Evolutionary conservation across 2,329 filamentous ascomycete genomes (phyloP).

Genomic region (Phialophora expanda): DNA sequence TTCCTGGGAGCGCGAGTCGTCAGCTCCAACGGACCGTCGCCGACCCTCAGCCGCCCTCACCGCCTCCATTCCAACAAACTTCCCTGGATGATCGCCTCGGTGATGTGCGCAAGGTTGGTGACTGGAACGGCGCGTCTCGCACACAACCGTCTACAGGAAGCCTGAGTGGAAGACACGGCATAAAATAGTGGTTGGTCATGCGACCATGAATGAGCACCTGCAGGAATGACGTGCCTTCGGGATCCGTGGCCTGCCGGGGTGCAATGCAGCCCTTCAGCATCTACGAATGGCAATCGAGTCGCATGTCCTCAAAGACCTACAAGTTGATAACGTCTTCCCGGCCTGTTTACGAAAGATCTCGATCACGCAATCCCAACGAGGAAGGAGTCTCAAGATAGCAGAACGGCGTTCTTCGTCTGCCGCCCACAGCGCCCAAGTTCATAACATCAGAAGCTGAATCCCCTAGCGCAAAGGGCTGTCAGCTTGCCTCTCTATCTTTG

Average conservation of each 20-base stretch:
- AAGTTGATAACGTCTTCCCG: neutral
- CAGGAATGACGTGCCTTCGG: slow-evolving; percentile 31
- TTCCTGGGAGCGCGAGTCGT: neutral
- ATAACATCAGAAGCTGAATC: neutral
- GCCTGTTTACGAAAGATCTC: neutral
- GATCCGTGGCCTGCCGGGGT: slow-evolving; percentile 23
- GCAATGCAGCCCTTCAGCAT: neutral
- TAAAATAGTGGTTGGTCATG: slow-evolving; percentile 28
- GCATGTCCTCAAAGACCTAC: slow-evolving; percentile 6
- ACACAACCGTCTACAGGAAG: neutral
- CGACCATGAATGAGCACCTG: slow-evolving; percentile 30
- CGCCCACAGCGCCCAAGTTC: neutral
- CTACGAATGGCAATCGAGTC: neutral
- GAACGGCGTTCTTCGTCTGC: neutral
- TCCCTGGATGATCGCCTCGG: neutral
- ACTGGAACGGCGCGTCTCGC: neutral
- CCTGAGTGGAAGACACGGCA: slow-evolving; percentile 13
- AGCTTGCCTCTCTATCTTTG: neutral
- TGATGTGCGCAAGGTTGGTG: neutral
- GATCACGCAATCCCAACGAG: neutral
- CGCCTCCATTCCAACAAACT: neutral
- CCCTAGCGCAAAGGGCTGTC: neutral
- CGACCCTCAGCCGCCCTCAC: neutral
- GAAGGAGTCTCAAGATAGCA: neutral
- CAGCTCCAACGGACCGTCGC: neutral